Evolutionary conservation across 495 filamentous ascomycete genomes (phyloP), one percentile per base, ranked within the genome.

Genomic region (Penicillium daleae): DNA sequence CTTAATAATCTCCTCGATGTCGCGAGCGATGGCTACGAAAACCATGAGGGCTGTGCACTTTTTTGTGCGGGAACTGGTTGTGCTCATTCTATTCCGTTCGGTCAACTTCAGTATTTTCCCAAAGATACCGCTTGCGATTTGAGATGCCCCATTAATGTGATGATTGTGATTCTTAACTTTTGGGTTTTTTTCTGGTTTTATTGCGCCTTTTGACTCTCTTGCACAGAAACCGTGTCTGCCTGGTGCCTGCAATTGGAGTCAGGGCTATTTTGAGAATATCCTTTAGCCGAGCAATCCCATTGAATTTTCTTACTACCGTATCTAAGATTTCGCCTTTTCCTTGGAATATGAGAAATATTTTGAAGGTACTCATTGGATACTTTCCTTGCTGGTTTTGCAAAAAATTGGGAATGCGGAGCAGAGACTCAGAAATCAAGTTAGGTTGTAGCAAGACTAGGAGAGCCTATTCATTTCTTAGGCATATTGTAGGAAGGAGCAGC

Each of bases 271-370:
- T 4, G 31, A 57, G 32, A 61, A 67, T 69, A 65, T 58, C 63
- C 60, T 66, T 64, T 62, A 62, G 64, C 61, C 40, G 21, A 61
- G 46, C 24, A 57, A 56, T 46, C 53, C 17, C 50, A 54, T n/a
- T 12, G 15, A 24, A 6, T 19, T 31, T 19, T 13, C n/a, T n/a
- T n/a, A n/a, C n/a, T n/a, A n/a, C n/a, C n/a, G n/a, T n/a, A n/a
- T n/a, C n/a, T n/a, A n/a, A n/a, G n/a, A n/a, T n/a, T n/a, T n/a
- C n/a, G n/a, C n/a, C n/a, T n/a, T n/a, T n/a, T n/a, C n/a, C n/a
- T n/a, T n/a, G n/a, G n/a, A n/a, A n/a, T n/a, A n/a, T n/a, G n/a
- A n/a, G n/a, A n/a, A n/a, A n/a, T n/a, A n/a, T n/a, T n/a, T n/a
- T n/a, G n/a, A n/a, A n/a, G n/a, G n/a, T n/a, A n/a, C n/a, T n/a